Conservation (phyloP, 1,284 basidiomycete genomes). For the Omphalotus olearius region DNA sequence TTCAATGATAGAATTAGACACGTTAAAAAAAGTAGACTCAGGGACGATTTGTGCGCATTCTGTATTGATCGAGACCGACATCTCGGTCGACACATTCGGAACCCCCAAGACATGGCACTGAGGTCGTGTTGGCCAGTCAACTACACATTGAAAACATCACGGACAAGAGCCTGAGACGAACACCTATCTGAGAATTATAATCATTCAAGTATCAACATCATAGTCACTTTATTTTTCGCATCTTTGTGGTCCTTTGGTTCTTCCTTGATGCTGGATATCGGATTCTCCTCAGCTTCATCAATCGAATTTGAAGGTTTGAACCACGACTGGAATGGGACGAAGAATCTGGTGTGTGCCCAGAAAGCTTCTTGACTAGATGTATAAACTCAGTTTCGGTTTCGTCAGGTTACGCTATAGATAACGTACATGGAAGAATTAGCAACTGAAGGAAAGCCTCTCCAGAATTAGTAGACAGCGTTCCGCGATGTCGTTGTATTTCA, state of each 20-base stretch:
- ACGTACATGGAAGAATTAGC: slow-evolving; percentile 17
- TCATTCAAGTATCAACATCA: no score
- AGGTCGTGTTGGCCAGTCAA: slow-evolving; percentile 22
- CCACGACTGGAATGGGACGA: neutral
- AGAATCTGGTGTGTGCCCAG: neutral
- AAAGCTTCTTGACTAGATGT: slow-evolving; percentile 3
- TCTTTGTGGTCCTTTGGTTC: neutral
- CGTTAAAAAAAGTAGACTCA: slow-evolving; percentile 3
- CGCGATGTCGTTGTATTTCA: slow-evolving; percentile 6
- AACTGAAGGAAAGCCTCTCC: slow-evolving; percentile 10
- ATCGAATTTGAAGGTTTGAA: neutral
- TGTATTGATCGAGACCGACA: neutral
- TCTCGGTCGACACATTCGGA: neutral
- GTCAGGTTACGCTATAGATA: neutral
- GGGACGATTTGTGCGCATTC: slow-evolving; percentile 8
- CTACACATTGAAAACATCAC: slow-evolving; percentile 25
- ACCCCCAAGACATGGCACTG: neutral
- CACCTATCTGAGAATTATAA: no score
- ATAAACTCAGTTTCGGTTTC: neutral
- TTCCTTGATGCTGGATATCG: neutral
- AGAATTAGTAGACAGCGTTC: neutral
- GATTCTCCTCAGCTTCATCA: neutral
- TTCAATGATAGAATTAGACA: no score
- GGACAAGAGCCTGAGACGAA: slow-evolving; percentile 21
- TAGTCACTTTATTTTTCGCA: slow-evolving; percentile 7